phyloP scores from a whole-genome alignment of 208 protist genomes.

The Leishmania tropica region DNA sequence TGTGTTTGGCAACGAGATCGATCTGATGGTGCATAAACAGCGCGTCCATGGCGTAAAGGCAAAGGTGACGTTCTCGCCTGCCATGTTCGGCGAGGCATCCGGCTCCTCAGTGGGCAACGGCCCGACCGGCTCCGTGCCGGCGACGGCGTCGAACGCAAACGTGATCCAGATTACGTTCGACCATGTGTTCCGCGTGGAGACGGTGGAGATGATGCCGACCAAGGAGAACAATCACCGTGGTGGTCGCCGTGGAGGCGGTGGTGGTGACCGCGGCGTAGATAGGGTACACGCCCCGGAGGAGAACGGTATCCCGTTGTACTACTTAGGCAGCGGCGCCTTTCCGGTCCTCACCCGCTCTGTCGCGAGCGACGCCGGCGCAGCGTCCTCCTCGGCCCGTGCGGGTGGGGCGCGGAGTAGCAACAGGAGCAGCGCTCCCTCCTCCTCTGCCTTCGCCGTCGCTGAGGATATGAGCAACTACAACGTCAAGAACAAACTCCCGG shows the following conservation, averaged over 20 bases:
- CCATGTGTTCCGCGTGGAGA: conserved; percentile 59
- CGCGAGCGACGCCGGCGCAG: background rate
- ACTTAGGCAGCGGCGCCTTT: conserved; percentile 22
- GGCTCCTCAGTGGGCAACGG: conserved; percentile 14
- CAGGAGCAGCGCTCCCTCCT: background rate
- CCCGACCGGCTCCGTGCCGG: conserved; percentile 18
- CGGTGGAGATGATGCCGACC: conserved; percentile 59
- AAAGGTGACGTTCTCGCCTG: conserved; percentile 32
- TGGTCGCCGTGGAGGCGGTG: conserved; percentile 10
- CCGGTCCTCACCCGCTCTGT: conserved; percentile 10
- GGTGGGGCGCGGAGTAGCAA: conserved; percentile 1
- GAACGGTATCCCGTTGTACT: conserved; percentile 60
- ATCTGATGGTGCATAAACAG: conserved; percentile 80
- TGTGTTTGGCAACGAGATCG: conserved; percentile 84
- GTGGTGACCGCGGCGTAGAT: conserved; percentile 12
- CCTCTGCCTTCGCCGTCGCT: conserved; percentile 26
- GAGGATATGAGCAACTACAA: conserved; percentile 46
- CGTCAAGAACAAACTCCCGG: conserved; percentile 39
- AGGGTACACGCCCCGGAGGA: conserved; percentile 33
- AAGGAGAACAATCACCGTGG: conserved; percentile 27
- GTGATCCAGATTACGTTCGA: conserved; percentile 84
- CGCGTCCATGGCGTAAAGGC: conserved; percentile 66
- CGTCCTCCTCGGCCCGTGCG: conserved; percentile 5
- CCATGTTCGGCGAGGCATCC: conserved; percentile 13
- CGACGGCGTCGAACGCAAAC: conserved; percentile 65